Base-by-base conservation (phyloP, 2,329 filamentous ascomycete genomes). In the Ceratocystiopsis brevicomis region DNA sequence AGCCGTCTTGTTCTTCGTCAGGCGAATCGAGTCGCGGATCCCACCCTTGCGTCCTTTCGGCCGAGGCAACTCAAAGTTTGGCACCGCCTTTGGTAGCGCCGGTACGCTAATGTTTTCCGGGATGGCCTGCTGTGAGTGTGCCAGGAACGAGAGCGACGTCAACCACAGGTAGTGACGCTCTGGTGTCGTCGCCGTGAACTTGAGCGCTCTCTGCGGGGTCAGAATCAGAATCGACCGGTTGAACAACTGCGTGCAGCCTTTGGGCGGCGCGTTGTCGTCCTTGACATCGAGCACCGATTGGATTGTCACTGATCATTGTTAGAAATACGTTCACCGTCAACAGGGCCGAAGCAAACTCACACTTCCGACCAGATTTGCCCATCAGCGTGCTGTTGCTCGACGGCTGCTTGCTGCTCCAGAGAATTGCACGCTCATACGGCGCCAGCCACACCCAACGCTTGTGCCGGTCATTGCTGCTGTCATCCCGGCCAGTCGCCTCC, bases 391-490 rank as follows among this genome's bases (percentile, higher is more conserved):
- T 81, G 32, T 87, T 86, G 52, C 78, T 85, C 11, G 78, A 84
- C 15, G 90, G 90, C 61, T 98, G 90, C 67, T 93, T 95, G 68
- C 81, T 93, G 60, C 88, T 95, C 90, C 90, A 98, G 59, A 98
- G 83, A 47, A 98, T 88, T 13, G 88, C 81, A 49, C 87, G 73
- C 61, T 98, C 90, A 56, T 98, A 96, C 3, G 90, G 90, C 16
- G 88, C 90, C 49, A 98, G 72, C 90, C 90, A 98, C 2, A 98
- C 90, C 90, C 90, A 98, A 58, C 90, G 73, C 64, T 87, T 95
- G 59, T 98, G 90, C 30, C 90, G 81, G 50, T 81, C 78, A 49
- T 75, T 77, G 59, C 82, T 77, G 49, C 68, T 79, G 49, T 81
- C 75, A 54, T 86, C 77, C 49, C 75, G 75, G 34, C 71, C 69